Base-by-base conservation (phyloP, 2,329 filamentous ascomycete genomes). In the Graphium sp. region DNA sequence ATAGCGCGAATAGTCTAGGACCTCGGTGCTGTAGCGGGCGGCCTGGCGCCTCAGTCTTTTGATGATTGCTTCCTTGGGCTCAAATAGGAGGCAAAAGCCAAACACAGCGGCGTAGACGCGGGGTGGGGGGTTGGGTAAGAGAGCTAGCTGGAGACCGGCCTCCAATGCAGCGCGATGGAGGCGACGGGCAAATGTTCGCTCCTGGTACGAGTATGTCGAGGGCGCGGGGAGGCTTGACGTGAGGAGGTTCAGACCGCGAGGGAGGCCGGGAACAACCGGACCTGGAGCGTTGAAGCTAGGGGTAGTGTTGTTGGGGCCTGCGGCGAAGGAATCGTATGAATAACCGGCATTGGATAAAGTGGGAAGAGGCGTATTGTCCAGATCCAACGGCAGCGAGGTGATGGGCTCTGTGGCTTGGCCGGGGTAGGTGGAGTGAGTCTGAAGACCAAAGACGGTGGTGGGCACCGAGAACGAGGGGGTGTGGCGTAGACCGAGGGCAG, bases 131-230 rank as follows among this genome's bases (percentile, higher is more conserved):
- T 58, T 50, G 3, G 51, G 41, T 44, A 58, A 56, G 10, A 45
- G 52, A 3, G 80, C 56, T 2, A 85, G 49, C 3, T 56, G 50
- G 32, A 73, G 66, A 1, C 62, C 78, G 16, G 58, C 50, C 47
- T 91, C 79, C 1, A 74, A 39, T 3, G 70, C 60, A 30, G 59
- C 59, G 23, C 81, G 67, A 27, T 81, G 76, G 5, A 91, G 54
- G 5, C 76, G 64, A 6, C 79, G 68, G 8, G 72, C 71, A 39
- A 91, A 85, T 1, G 64, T 73, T 2, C 58, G 53, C 45, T 85
- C 79, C 16, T 68, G 58, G 32, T 66, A 62, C 7, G 69, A 60
- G 43, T 74, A 74, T 0, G 69, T 71, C 14, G 46, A 52, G 1
- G 67, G 63, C 2, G 53, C 36, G 2, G 56, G 49, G 11, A 64